Evolutionary conservation across 768 basidiomycete genomes (phyloP).

Genomic region (Lanmaoa rubissima): DNA sequence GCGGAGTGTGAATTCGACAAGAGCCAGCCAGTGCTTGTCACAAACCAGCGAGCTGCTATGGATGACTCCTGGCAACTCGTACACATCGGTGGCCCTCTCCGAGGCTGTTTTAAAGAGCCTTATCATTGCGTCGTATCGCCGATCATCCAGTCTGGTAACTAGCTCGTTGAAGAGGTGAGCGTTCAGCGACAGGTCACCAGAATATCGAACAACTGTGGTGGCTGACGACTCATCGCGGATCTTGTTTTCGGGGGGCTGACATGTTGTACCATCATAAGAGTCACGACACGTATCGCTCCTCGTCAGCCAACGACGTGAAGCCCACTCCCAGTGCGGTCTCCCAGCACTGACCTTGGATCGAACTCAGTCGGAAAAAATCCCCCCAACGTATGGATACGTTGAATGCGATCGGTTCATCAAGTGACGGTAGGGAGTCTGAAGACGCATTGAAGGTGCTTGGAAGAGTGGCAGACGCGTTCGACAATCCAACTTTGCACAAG

Average conservation of each 20-base stretch:
- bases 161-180: not conserved
- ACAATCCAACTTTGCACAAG: constrained; percentile 21
- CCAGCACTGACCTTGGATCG: not conserved
- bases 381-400: constrained; percentile 6
- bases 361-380: not conserved
- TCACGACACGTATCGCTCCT: not conserved
- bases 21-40: too few relatives aligned
- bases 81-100: too few relatives aligned
- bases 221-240: constrained; percentile 6
- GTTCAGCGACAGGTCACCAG: not conserved
- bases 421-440: not conserved
- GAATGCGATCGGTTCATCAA: not conserved
- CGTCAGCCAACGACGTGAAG: constrained; percentile 6
- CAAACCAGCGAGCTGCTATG: too few relatives aligned
- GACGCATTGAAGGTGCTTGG: constrained; percentile 26
- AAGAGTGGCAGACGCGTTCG: constrained; percentile 31
- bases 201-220: not conserved
- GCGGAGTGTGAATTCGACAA: too few relatives aligned
- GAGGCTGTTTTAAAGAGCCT: not conserved
- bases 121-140: not conserved
- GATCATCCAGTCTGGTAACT: not conserved
- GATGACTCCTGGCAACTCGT: too few relatives aligned
- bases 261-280: constrained; percentile 2
- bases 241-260: constrained; percentile 15
- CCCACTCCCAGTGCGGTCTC: too few relatives aligned